These are phyloP conservation scores for Ophiosphaerella korrae DNA, from an alignment of 2,329 filamentous ascomycete species.

Conservation along the genomic window DNA sequence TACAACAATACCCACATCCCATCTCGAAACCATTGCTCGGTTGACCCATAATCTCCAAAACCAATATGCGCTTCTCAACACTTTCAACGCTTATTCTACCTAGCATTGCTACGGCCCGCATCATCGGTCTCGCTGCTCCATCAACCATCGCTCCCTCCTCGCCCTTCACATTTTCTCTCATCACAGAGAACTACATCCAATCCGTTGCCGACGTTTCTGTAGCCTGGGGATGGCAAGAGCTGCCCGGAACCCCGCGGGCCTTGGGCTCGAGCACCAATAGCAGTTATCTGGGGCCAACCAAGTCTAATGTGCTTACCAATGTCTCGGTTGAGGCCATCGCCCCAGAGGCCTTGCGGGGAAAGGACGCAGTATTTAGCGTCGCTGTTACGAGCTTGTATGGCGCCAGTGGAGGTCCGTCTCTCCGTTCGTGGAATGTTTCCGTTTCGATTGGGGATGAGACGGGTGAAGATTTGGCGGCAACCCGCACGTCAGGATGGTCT, in stretches of 20 bases:
- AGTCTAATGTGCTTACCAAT: constrained; percentile 32
- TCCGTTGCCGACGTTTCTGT: constrained; percentile 52
- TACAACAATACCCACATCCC: background rate
- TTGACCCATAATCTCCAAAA: background rate
- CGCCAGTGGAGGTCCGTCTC: constrained; percentile 8
- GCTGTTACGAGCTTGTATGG: constrained; percentile 38
- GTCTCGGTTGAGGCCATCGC: constrained; percentile 26
- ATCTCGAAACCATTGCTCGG: too few species aligned
- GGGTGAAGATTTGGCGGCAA: constrained; percentile 16
- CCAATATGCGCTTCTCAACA: constrained; percentile 25
- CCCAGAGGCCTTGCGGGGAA: constrained; percentile 15
- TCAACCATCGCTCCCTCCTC: constrained; percentile 47
- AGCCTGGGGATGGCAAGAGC: constrained; percentile 48
- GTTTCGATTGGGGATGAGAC: constrained; percentile 21
- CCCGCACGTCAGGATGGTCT: constrained; percentile 10
- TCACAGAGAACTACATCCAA: constrained; percentile 54
- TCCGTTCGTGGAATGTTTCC: constrained; percentile 28
- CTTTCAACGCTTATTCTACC: constrained; percentile 18
- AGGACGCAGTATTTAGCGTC: constrained; percentile 24
- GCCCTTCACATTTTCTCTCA: constrained; percentile 47
- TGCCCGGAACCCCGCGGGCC: constrained; percentile 26
- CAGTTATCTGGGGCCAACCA: constrained; percentile 46
- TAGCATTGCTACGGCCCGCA: constrained; percentile 45
- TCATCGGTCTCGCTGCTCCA: constrained; percentile 53
- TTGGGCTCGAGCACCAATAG: constrained; percentile 38